Evolutionary conservation across 1,284 basidiomycete genomes (phyloP).

Genomic region (Boletus calvinii): DNA sequence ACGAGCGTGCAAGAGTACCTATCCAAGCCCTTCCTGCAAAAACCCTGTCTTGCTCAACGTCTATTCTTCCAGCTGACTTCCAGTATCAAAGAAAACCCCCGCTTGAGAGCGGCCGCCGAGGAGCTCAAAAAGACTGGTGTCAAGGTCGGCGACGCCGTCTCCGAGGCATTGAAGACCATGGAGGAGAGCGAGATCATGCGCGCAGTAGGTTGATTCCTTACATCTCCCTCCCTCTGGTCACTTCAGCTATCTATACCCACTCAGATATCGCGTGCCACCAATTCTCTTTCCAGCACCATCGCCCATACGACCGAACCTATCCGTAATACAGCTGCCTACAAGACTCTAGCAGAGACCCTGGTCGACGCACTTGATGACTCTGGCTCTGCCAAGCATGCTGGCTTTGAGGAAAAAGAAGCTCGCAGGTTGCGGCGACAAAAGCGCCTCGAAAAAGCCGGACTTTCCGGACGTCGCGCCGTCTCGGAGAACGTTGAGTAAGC

Average conservation of each 20-base stretch:
- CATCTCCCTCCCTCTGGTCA: background rate
- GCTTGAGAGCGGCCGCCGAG: slow-evolving; percentile 86
- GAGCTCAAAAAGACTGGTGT: slow-evolving; percentile 88
- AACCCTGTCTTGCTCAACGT: slow-evolving; percentile 8
- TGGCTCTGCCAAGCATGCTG: slow-evolving; percentile 88
- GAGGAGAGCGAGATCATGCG: slow-evolving; percentile 93
- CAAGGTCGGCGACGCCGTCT: slow-evolving; percentile 92
- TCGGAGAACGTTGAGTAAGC: slow-evolving; percentile 79
- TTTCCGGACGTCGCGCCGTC: slow-evolving; percentile 56
- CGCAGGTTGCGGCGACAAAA: slow-evolving; percentile 73
- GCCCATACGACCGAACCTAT: slow-evolving; percentile 89
- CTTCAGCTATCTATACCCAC: background rate
- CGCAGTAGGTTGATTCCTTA: slow-evolving; percentile 50
- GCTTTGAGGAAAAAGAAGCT: slow-evolving; percentile 91
- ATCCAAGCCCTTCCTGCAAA: slow-evolving; percentile 2
- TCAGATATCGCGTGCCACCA: slow-evolving; percentile 77
- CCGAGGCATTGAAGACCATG: slow-evolving; percentile 86
- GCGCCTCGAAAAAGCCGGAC: slow-evolving; percentile 82
- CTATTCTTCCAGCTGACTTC: slow-evolving; percentile 66
- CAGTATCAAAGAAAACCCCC: slow-evolving; percentile 96
- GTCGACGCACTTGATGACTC: slow-evolving; percentile 94
- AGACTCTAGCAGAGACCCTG: slow-evolving; percentile 85
- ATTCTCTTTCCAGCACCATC: slow-evolving; percentile 76
- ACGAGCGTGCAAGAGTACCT: slow-evolving; percentile 90
- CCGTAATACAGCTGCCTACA: slow-evolving; percentile 94